phyloP scores from a whole-genome alignment of 2,329 filamentous ascomycete genomes.

The Aspergillus amoenus region DNA sequence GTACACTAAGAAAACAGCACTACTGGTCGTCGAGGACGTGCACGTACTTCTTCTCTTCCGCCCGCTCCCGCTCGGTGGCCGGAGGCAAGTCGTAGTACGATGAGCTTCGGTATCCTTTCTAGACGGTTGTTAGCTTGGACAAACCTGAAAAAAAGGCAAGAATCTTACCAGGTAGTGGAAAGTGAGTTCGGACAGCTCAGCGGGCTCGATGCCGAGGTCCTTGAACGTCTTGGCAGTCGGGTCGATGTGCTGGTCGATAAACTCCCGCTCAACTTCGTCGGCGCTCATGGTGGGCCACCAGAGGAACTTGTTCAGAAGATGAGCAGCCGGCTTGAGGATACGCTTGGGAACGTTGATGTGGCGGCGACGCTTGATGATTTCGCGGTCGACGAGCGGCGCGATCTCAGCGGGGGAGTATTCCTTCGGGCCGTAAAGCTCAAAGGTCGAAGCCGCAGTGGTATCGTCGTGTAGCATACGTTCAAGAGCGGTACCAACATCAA shows the following conservation, averaged over 20 bases:
- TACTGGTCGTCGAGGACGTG: slow-evolving; percentile 90
- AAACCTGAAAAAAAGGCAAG: neutral
- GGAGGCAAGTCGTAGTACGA: slow-evolving; percentile 91
- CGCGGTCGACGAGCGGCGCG: slow-evolving; percentile 80
- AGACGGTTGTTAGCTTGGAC: slow-evolving; percentile 21
- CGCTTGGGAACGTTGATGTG: slow-evolving; percentile 89
- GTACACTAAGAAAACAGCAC: slow-evolving; percentile 40
- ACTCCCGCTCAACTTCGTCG: slow-evolving; percentile 88
- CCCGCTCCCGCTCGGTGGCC: slow-evolving; percentile 89
- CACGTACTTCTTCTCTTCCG: slow-evolving; percentile 93
- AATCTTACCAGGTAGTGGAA: slow-evolving; percentile 86
- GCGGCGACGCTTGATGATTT: slow-evolving; percentile 85
- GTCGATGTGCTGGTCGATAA: slow-evolving; percentile 90
- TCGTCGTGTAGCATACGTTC: slow-evolving; percentile 92
- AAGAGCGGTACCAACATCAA: slow-evolving; percentile 85
- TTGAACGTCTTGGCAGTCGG: slow-evolving; percentile 90
- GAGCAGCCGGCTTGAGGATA: slow-evolving; percentile 72
- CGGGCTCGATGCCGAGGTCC: slow-evolving; percentile 86
- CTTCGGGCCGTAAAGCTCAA: slow-evolving; percentile 89
- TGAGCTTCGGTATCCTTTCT: slow-evolving; percentile 89
- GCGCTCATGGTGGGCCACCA: slow-evolving; percentile 87
- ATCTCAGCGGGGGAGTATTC: slow-evolving; percentile 90
- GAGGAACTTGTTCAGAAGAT: slow-evolving; percentile 73
- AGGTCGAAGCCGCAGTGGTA: slow-evolving; percentile 84
- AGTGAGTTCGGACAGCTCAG: slow-evolving; percentile 79